Conservation (phyloP, 2,329 filamentous ascomycete genomes). For the Colletotrichum destructivum region DNA sequence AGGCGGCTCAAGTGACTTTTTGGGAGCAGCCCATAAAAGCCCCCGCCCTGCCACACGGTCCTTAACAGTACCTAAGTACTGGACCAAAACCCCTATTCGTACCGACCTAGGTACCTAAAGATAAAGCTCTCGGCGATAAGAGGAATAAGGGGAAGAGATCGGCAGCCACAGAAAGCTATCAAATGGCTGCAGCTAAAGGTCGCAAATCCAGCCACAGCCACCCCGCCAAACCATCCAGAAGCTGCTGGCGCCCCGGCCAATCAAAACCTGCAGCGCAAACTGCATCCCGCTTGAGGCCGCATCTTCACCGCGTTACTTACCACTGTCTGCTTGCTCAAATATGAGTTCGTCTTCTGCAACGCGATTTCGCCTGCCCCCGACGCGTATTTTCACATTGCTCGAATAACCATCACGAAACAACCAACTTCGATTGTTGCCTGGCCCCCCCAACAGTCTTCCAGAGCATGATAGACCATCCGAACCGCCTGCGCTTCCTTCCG, state of each 20-base stretch:
- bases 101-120: too few species aligned
- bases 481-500: slow-evolving; percentile 43
- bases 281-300: slow-evolving; percentile 37
- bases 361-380: slow-evolving; percentile 14
- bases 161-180: background rate
- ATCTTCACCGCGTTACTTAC: slow-evolving; percentile 23
- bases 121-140: slow-evolving; percentile 4
- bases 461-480: slow-evolving; percentile 32
- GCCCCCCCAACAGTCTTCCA: background rate
- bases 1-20: background rate
- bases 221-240: slow-evolving; percentile 36
- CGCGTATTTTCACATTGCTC: slow-evolving; percentile 15
- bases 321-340: slow-evolving; percentile 27
- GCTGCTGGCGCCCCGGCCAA: slow-evolving; percentile 20
- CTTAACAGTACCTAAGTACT: background rate
- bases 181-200: slow-evolving; percentile 5
- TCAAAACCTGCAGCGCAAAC: slow-evolving; percentile 40
- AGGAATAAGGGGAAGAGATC: slow-evolving; percentile 7
- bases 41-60: background rate
- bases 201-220: slow-evolving; percentile 27
- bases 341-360: slow-evolving; percentile 9
- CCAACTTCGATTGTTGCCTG: background rate
- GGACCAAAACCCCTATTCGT: too few species aligned
- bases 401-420: background rate
- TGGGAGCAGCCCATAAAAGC: background rate